Base-by-base conservation (phyloP, 176 grass and related monocot species). In the Triticum aestivum region DNA sequence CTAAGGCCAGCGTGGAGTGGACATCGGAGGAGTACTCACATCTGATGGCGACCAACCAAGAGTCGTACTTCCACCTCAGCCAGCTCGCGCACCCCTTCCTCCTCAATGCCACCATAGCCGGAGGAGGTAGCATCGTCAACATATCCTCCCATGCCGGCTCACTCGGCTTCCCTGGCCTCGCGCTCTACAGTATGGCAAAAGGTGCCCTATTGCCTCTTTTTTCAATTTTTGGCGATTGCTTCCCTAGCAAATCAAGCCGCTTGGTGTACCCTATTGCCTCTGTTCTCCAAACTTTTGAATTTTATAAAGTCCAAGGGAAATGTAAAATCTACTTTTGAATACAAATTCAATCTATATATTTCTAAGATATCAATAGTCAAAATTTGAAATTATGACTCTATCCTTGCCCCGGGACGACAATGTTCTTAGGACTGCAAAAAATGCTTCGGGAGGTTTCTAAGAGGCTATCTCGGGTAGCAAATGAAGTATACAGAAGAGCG, bases 101-200 rank as follows among this genome's bases (percentile, higher is more conserved):
- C 8, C 2, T 17, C 4, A 5, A 2, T 0, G 32, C 66, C 6
- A 2, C 65, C 20, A 2, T 69, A 0, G 33, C 21, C 32, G 32
- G 80, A 9, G 65, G 47, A 4, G 66, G 12, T 15, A 82, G 80
- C 66, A 5, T 82, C 1, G 80, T 82, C 21, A 21, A 82, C 80
- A 18, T 82, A 32, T 82, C 80, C 11, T 82, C 65, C 66, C 54
- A 11, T 5, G 27, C 80, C 0, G n/a, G 47, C 18, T 3, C 69
- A 32, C 5, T 71, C 1, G 80, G 3, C 8, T 71, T 26, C 32
- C 30, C 12, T 9, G 3, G 47, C 1, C 65, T 33, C 18, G 12
- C 6, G 9, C 29, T 82, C 14, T 82, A 82, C 20, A 13, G 5
- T 2, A 37, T 24, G 2, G 6, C 80, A 21, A 82, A 82, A 82